These are phyloP conservation scores for Parachlorella kessleri DNA, from an alignment of 139 green algal species.

Conservation along the genomic window DNA sequence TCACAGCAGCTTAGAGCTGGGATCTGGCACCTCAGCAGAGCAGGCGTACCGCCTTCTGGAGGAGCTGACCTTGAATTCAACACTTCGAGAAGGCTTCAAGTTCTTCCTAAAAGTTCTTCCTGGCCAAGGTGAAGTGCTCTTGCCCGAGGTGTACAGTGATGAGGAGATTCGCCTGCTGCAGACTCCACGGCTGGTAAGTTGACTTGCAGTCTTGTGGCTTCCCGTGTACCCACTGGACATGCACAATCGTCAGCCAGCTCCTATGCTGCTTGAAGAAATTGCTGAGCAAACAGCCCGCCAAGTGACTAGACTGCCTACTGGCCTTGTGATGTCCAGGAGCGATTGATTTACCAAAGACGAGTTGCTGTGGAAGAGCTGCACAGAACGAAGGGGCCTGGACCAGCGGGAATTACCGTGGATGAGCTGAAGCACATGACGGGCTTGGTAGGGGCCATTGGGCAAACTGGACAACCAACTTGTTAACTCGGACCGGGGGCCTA, in stretches of 20 bases:
- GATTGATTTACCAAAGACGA: background rate
- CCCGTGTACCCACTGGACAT: background rate
- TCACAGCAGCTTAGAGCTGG: background rate
- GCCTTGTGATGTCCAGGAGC: background rate
- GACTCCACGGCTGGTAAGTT: background rate
- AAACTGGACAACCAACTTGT: background rate
- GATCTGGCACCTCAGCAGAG: background rate
- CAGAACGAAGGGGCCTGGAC: background rate
- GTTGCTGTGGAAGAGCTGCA: background rate
- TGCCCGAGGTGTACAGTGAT: too few relatives aligned
- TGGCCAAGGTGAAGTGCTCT: background rate
- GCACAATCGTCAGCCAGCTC: background rate
- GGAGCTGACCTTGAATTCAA: background rate
- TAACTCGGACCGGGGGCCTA: background rate
- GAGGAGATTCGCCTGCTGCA: background rate
- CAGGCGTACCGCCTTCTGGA: background rate
- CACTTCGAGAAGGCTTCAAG: background rate
- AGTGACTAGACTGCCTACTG: background rate
- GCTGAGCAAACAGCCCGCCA: background rate
- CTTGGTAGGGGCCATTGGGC: background rate
- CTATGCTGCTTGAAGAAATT: background rate
- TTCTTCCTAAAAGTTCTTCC: background rate
- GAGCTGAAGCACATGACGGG: conserved; percentile 7
- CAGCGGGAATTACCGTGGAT: background rate
- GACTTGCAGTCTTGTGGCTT: background rate